Base-by-base conservation (phyloP, 2,329 filamentous ascomycete genomes). In the Acrocalymma vagum region DNA sequence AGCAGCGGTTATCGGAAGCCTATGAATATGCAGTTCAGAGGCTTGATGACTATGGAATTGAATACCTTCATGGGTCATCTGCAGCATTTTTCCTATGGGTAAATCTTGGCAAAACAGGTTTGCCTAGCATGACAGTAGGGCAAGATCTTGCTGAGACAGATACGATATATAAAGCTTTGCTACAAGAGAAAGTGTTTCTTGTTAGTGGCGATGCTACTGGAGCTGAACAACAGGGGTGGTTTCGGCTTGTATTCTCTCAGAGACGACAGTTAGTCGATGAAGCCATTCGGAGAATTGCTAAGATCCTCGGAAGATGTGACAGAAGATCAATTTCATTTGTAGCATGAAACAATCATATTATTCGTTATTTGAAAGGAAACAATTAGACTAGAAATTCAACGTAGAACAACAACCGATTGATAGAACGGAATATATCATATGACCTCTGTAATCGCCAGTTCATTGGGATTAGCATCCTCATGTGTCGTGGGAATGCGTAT, bases 101-200 rank as follows among this genome's bases (percentile, higher is more conserved):
- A 9, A 70, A 77, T 42, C 48, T 66, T 11, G 39, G 39, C 7
- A 24, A 28, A 6, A 33, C 37, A 13, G 35, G 26, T 2, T 48
- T 40, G 2, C 45, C 42, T 13, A 38, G 65, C 2, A 21, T 40
- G 30, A 14, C 36, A 18, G 35, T 26, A 21, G 39, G 48, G 4
- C 64, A 23, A 52, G 53, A 29, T 69, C 72, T 32, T 55, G 66
- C 1, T 77, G 81, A 73, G 38, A 65, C 67, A 49, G 75, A 74
- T 46, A 65, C 59, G 9, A 55, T 83, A 9, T 72, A 74, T 0
- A 65, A 74, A 48, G 71, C 48, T 30, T 48, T 83, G 25, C 49
- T 72, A n/a, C 62, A 72, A 16, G 65, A 66, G 0, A 80, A 78
- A 3, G 72, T 83, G 2, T 79, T 77, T 40, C 41, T 83, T 17